Percentiles rank a stretch among this genome's conserved stretches.
Conservation (phyloP, 257 asterid genomes). For the Penstemon barbatus region DNA sequence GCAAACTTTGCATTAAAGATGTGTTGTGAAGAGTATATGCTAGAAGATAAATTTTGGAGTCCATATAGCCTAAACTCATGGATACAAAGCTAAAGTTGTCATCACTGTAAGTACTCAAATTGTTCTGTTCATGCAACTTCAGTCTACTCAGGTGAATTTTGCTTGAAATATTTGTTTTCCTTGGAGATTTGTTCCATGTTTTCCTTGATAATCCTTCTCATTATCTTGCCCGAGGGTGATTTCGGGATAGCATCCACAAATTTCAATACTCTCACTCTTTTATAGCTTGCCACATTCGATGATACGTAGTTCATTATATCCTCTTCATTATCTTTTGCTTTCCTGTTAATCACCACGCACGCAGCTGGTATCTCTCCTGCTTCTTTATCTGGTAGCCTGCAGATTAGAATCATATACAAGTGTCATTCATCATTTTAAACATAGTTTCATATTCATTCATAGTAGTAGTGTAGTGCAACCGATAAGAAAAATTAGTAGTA, state of each 20-base stretch:
- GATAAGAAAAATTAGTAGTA: too few species aligned
- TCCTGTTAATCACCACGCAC: constrained; percentile 64
- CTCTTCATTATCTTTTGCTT: constrained; percentile 60
- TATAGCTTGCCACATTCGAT: constrained; percentile 64
- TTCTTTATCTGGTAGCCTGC: constrained; percentile 71
- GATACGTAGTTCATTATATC: constrained; percentile 76
- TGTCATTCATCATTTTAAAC: not conserved
- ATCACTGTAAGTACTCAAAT: too few species aligned
- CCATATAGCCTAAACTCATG: too few species aligned
- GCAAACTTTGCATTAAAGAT: too few species aligned
- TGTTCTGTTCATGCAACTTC: not conserved
- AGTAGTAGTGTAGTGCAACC: too few species aligned
- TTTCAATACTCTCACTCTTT: constrained; percentile 58
- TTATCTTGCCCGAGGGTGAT: constrained; percentile 86
- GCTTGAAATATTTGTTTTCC: not conserved
- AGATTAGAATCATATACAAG: not conserved
- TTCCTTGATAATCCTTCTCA: constrained; percentile 81
- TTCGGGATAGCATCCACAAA: constrained; percentile 80
- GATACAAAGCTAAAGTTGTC: too few species aligned
- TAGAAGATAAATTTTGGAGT: too few species aligned
- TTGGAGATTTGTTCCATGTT: constrained; percentile 40
- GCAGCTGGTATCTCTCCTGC: constrained; percentile 91
- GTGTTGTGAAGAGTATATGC: too few species aligned
- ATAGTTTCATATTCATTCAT: not conserved
- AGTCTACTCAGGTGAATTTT: not conserved